Conservation (phyloP, 345 rosid genomes). For the Kandelia obovata region DNA sequence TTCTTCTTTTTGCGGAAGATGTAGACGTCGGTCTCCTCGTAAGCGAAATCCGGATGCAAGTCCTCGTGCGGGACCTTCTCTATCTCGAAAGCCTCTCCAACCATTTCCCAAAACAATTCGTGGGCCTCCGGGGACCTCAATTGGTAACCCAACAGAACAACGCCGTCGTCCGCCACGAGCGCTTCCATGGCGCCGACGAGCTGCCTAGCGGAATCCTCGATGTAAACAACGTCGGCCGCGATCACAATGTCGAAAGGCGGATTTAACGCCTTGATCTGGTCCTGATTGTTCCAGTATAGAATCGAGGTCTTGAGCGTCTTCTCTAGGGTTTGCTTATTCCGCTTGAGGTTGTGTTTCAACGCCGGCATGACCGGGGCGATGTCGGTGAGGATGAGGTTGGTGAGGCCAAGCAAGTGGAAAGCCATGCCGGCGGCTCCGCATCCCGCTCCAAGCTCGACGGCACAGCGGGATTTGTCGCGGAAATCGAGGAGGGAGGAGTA, state of each 20-base stretch:
- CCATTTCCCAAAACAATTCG: slow-evolving; percentile 72
- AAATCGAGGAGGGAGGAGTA: slow-evolving; percentile 70
- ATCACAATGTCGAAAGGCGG: slow-evolving; percentile 81
- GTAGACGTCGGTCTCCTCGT: slow-evolving; percentile 78
- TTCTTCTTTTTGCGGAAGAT: slow-evolving; percentile 60
- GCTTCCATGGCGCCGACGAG: slow-evolving; percentile 65
- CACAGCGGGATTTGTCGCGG: slow-evolving; percentile 41
- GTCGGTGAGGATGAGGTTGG: slow-evolving; percentile 76
- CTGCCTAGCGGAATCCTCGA: slow-evolving; percentile 61
- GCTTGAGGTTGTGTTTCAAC: slow-evolving; percentile 82
- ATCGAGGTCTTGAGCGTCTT: slow-evolving; percentile 56
- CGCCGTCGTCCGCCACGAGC: slow-evolving; percentile 68
- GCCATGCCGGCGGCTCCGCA: slow-evolving; percentile 93
- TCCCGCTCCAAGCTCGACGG: slow-evolving; percentile 78
- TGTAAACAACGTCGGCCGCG: slow-evolving; percentile 86
- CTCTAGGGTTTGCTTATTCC: slow-evolving; percentile 66
- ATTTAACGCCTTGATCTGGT: slow-evolving; percentile 55
- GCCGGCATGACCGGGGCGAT: slow-evolving; percentile 90
- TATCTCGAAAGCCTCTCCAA: slow-evolving; percentile 52
- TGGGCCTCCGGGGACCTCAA: slow-evolving; percentile 88
- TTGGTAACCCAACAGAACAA: slow-evolving; percentile 73
- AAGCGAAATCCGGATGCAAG: slow-evolving; percentile 75
- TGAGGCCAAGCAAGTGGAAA: slow-evolving; percentile 67
- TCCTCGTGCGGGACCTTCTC: slow-evolving; percentile 82
- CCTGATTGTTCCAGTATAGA: slow-evolving; percentile 62